Evolutionary conservation across 148 eudicot species (phyloP).

Genomic region (Agrostemma githago): DNA sequence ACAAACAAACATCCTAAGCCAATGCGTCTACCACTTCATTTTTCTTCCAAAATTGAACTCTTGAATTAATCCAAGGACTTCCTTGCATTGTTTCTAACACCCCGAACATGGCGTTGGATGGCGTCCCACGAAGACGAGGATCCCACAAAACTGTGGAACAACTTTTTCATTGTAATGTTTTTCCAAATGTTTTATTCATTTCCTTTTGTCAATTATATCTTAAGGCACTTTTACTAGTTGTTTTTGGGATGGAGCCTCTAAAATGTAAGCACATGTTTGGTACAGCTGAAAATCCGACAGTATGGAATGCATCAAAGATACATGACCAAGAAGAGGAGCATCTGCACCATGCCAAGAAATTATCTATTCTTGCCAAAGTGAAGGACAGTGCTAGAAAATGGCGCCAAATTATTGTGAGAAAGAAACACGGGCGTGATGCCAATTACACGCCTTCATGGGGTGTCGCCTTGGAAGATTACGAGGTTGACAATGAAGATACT

Average conservation of each 20-base stretch:
- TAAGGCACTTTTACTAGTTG: not conserved
- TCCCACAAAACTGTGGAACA: slow-evolving; percentile 42
- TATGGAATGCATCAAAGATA: slow-evolving; percentile 30
- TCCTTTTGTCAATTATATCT: not conserved
- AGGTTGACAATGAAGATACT: slow-evolving; percentile 31
- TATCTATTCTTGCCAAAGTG: slow-evolving; percentile 55
- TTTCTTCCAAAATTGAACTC: slow-evolving; percentile 6
- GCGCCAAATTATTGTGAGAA: slow-evolving; percentile 35
- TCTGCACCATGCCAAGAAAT: slow-evolving; percentile 42
- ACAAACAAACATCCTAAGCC: slow-evolving; percentile 15
- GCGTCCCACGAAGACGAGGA: slow-evolving; percentile 28
- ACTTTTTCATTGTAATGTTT: slow-evolving; percentile 44
- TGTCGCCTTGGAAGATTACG: slow-evolving; percentile 40
- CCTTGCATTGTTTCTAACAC: not conserved
- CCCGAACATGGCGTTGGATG: slow-evolving; percentile 44
- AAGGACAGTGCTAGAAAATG: slow-evolving; percentile 71
- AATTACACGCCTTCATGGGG: slow-evolving; percentile 35
- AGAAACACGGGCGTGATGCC: slow-evolving; percentile 30
- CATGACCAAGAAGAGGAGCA: slow-evolving; percentile 50
- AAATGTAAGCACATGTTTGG: not conserved
- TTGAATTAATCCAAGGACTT: not conserved
- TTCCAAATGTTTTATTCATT: not conserved
- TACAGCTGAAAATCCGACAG: slow-evolving; percentile 41
- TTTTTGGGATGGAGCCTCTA: not conserved
- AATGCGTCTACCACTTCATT: slow-evolving; percentile 17